Base-by-base conservation (phyloP, 2,329 filamentous ascomycete genomes). In the Pseudogymnoascus destructans region DNA sequence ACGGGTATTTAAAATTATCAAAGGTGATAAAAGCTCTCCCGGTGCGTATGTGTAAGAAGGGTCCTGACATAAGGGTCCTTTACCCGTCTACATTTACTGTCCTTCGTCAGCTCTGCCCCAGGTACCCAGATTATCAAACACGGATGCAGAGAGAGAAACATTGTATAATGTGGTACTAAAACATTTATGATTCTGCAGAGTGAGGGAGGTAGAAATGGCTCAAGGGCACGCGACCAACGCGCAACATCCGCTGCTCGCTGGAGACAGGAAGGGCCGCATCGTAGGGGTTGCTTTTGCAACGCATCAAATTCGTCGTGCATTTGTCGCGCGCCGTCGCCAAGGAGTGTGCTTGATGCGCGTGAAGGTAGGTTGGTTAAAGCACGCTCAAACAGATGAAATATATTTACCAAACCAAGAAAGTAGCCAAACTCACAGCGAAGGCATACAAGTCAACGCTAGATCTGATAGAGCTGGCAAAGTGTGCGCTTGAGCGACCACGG, bases 371-470 rank as follows among this genome's bases (percentile, higher is more conserved):
- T 27, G 21, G 21, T 27, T 49, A 11, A 27, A 49, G 42, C 4
- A 27, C 42, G 5, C 42, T 15, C 42, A 15, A 49, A 49, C 23
- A 27, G 42, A 49, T 27, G 42, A 49, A 27, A 49, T 49, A 27
- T 49, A 49, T 49, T 49, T 49, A 49, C 42, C 42, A 27, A 27
- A 27, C 23, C n/a, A 49, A 27, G 42, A 49, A 17, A 49, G n/a
- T n/a, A 49, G 42, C 42, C 42, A n/a, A 49, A 49, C 42, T 49
- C 42, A 49, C 42, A 49, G 42, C 42, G 42, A 49, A 49, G 42
- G 42, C 42, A 49, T 15, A 27, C 42, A 27, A 27, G 42, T 49
- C 42, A 27, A 49, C 42, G 42, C 42, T 49, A 49, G 42, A 49
- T 49, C 42, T 49, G 42, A 49, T 49, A 17, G 42, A 27, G 23